Evolutionary conservation across 139 green algal species (phyloP).

Genomic region (Chlamydomonas schloesseri): DNA sequence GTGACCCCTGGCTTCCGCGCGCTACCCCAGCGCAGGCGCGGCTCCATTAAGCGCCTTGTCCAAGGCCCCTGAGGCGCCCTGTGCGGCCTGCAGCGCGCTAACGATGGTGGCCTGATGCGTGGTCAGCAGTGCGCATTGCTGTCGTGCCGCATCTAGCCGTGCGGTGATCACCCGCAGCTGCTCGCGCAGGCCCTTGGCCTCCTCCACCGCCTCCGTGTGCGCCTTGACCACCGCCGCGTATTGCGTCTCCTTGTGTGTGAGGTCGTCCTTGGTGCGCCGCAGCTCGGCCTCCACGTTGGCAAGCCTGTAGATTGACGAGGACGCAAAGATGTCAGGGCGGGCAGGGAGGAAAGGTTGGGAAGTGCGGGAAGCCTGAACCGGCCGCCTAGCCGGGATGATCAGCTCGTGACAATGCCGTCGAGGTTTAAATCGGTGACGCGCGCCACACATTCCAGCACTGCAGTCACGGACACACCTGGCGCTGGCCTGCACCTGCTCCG

Average conservation of each 20-base stretch:
- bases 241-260: background rate
- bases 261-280: slow-evolving; percentile 8
- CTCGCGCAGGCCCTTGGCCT: slow-evolving; percentile 3
- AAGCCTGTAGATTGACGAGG: too few relatives aligned
- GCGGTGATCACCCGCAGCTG: background rate
- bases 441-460: too few relatives aligned
- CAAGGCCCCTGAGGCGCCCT: background rate
- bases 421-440: too few relatives aligned
- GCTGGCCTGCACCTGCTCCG: too few relatives aligned
- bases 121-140: slow-evolving; percentile 6
- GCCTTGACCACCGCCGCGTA: background rate
- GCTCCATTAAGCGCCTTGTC: background rate
- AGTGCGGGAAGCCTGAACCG: too few relatives aligned
- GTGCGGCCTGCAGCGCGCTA: background rate
- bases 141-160: background rate
- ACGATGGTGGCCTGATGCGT: background rate
- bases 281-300: slow-evolving; percentile 16
- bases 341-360: too few relatives aligned
- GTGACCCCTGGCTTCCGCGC: too few relatives aligned
- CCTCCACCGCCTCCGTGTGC: background rate
- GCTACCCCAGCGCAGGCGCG: too few relatives aligned
- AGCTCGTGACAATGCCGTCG: too few relatives aligned
- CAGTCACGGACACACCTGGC: too few relatives aligned
- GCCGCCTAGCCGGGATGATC: too few relatives aligned
- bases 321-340: too few relatives aligned